Evolutionary conservation across 1,284 basidiomycete species (phyloP), one percentile per base, ranked within the genome.

Genomic region (Naganishia sp.): DNA sequence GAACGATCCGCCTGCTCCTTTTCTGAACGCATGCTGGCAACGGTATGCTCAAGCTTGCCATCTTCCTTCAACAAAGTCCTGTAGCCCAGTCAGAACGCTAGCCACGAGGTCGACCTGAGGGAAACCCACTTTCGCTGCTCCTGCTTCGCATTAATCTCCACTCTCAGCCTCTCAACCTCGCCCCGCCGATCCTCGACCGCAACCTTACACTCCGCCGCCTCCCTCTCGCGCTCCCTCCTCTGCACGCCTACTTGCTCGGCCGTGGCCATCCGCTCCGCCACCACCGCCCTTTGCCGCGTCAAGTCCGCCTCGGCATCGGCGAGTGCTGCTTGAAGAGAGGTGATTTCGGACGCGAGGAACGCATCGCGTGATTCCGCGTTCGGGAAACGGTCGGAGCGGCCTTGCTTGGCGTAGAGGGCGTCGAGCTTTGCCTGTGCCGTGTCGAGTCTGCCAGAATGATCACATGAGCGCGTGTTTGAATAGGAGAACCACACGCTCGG

Each of bases 1-100:
- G 81, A 81, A 64, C 94, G 84, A 79, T 97, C 90, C 0, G 92
- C 88, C 3, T 84, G 84, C 72, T 88, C 85, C 70, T 95, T 81
- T 78, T 96, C 89, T 67, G 90, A 89, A 18, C 83, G 83, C 1
- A 92, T 92, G 69, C 90, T 86, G 39, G 84, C 84, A 1, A 90
- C 86, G 23, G 88, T 83, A 68, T 88, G 89, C 67, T 89, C 86
- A 36, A 96, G 81, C 79, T 92, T 94, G 1, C 91, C 88, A 71
- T 98, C 94, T 77, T 97, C 92, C 73, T 94, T 86, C 95, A 96
- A 98, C 31, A 94, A 79, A 68, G 94, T 92, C 71, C 82, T 84
- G 68, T 15, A 53, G 67, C 61, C 67, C 55, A 11, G 18, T 48
- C 44, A 18, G 23, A 44, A 56, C 6, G 44, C 13, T 10, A 1